Evolutionary conservation across 2,329 filamentous ascomycete species (phyloP), one percentile per base, ranked within the genome.

Genomic region (Trichoderma arundinaceum): DNA sequence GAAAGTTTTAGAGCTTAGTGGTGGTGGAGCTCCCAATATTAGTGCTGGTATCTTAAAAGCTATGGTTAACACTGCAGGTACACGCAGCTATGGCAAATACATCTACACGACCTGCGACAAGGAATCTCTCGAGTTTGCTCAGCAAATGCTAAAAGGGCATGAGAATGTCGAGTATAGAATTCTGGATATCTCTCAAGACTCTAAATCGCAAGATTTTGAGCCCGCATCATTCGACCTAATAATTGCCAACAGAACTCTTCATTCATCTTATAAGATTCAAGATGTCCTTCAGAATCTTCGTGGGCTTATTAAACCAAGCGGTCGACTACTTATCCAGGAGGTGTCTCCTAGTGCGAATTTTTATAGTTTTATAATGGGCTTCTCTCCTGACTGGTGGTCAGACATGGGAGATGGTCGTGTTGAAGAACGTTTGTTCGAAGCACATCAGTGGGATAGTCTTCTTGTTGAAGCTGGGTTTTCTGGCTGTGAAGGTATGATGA

Each of bases 21-120:
- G 80, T 12, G 79, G 76, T 15, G 81, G 81, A 3, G 79, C 77
- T 4, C 80, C 78, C 3, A 75, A 73, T 13, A 61, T 46, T 10
- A 65, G 73, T 0, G 68, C 72, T 7, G 48, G 43, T 2, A 68
- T 81, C 15, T n/a, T 69, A 7, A 17, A 64, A 7, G 41, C 59
- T 7, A 41, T 67, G 7, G 41, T 53, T 1, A 67, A 57, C 8
- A 32, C 39, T 2, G 33, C 53, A 1, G 48, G 56, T 1, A 33
- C 35, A 7, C 44, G 32, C 4, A 69, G 54, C 15, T 70, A 63
- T 39, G 56, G 63, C 19, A 56, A 60, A 5, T 76, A 76, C 46
- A 65, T 62, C 1, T 74, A 70, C 52, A 76, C 73, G 1, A 72
- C 74, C 56, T 66, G 70, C 5, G 71, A 69, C 0, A 52, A 68